phyloP scores from a whole-genome alignment of 208 protist species.

The Leishmania guyanensis region DNA sequence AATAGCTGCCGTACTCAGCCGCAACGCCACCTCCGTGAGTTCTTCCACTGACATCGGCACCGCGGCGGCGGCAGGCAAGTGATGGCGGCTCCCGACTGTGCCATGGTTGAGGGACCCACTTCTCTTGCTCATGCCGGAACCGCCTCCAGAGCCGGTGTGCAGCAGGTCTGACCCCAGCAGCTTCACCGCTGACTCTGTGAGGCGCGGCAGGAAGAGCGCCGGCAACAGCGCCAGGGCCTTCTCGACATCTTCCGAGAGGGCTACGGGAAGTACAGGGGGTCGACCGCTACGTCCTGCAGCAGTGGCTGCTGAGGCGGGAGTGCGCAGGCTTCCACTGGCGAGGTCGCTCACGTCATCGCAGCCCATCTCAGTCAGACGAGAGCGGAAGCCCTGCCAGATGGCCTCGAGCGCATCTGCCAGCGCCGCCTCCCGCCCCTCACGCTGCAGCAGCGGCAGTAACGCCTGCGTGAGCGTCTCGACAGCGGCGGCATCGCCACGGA shows the following conservation, averaged over 20 bases:
- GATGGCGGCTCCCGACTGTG: not conserved
- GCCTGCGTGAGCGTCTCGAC: slow-evolving; percentile 14
- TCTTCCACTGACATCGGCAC: slow-evolving; percentile 10
- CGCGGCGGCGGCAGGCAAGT: not conserved
- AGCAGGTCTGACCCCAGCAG: not conserved
- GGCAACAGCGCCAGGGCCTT: slow-evolving; percentile 44
- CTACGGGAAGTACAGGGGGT: not conserved
- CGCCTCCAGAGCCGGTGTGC: not conserved
- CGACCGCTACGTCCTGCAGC: not conserved
- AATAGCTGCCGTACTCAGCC: slow-evolving; percentile 38
- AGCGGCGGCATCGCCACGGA: slow-evolving; percentile 25
- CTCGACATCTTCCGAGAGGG: slow-evolving; percentile 27
- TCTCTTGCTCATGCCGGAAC: not conserved
- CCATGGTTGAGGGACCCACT: not conserved
- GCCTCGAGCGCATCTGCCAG: slow-evolving; percentile 30
- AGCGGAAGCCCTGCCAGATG: slow-evolving; percentile 20
- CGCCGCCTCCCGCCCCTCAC: slow-evolving; percentile 25
- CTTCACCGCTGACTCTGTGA: slow-evolving; percentile 38
- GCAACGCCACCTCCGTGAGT: slow-evolving; percentile 35
- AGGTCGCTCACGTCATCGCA: slow-evolving; percentile 19
- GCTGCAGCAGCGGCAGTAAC: slow-evolving; percentile 30
- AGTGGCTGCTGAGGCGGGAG: not conserved
- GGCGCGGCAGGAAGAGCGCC: slow-evolving; percentile 39
- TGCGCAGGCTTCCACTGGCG: not conserved
- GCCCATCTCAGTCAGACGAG: slow-evolving; percentile 34